Conservation (phyloP, 1,284 basidiomycete species). For the Wolfiporia cocos region DNA sequence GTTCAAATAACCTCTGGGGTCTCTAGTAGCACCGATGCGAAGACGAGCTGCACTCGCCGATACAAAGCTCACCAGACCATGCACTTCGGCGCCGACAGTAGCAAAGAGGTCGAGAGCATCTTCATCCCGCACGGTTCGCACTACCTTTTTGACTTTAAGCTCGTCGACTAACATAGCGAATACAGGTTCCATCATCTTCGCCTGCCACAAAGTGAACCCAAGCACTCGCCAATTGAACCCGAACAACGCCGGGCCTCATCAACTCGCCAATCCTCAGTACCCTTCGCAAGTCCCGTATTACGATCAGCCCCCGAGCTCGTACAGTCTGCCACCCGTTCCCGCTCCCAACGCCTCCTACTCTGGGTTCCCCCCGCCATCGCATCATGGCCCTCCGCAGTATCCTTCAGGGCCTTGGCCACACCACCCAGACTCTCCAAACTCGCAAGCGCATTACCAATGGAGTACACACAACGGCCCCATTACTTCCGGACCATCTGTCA, state of each 20-base stretch:
- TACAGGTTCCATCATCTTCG: conserved; percentile 75
- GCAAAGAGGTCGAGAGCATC: conserved; percentile 76
- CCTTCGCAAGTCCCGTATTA: conserved; percentile 37
- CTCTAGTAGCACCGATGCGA: conserved; percentile 58
- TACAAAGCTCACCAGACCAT: conserved; percentile 79
- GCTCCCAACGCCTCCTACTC: conserved; percentile 29
- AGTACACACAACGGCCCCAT: conserved; percentile 27
- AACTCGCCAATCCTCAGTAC: too few species aligned
- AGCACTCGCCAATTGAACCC: conserved; percentile 32
- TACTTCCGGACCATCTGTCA: conserved; percentile 28
- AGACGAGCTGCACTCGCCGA: conserved; percentile 90
- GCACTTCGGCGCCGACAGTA: conserved; percentile 52
- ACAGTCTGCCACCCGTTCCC: conserved; percentile 37
- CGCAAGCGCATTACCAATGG: conserved; percentile 35
- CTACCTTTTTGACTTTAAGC: conserved; percentile 8
- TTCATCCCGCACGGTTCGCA: conserved; percentile 89
- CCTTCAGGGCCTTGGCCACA: conserved; percentile 43
- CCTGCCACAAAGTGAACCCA: conserved; percentile 68
- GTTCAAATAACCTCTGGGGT: conserved; percentile 58
- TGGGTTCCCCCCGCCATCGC: conserved; percentile 29
- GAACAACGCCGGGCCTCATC: conserved; percentile 18
- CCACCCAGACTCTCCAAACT: conserved; percentile 29
- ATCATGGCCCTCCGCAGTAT: conserved; percentile 33
- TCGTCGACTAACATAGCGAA: conserved; percentile 14
- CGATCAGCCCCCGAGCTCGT: conserved; percentile 32